Percentiles rank a stretch among this genome's conserved stretches.
Evolutionary conservation across 441 rosid genomes (phyloP).

Genomic region (Biscutella auriculata): DNA sequence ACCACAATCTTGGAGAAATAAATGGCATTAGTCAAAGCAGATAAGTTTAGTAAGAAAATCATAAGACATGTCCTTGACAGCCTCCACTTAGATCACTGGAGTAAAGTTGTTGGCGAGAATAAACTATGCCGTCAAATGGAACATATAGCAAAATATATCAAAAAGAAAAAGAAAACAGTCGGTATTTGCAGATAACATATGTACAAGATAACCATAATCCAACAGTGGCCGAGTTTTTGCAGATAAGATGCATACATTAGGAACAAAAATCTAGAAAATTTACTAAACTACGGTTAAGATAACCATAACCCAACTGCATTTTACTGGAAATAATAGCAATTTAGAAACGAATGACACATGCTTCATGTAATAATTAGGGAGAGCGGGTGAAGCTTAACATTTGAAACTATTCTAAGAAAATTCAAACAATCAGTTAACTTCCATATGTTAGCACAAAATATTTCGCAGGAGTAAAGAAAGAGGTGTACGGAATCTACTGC

Average conservation of each 20-base stretch:
- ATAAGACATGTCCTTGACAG: neutral
- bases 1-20: conserved; percentile 6
- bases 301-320: neutral
- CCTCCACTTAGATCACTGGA: conserved; percentile 12
- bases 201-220: neutral
- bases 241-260: neutral
- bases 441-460: conserved; percentile 11
- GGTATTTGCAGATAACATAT: neutral
- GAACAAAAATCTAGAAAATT: neutral
- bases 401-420: neutral
- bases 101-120: conserved; percentile 9
- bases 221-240: neutral
- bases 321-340: neutral
- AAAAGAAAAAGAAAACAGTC: neutral
- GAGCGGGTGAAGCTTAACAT: neutral
- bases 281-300: neutral
- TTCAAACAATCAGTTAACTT: neutral
- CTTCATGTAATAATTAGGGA: conserved; percentile 4
- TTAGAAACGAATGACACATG: neutral
- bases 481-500: neutral
- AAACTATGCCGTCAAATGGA: conserved; percentile 3
- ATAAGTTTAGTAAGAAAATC: neutral
- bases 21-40: conserved; percentile 4
- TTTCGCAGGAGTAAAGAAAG: neutral
- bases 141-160: neutral